Evolutionary conservation across 176 grass and related monocot species (phyloP).

Genomic region (sorghum (Sorghum bicolor)): DNA sequence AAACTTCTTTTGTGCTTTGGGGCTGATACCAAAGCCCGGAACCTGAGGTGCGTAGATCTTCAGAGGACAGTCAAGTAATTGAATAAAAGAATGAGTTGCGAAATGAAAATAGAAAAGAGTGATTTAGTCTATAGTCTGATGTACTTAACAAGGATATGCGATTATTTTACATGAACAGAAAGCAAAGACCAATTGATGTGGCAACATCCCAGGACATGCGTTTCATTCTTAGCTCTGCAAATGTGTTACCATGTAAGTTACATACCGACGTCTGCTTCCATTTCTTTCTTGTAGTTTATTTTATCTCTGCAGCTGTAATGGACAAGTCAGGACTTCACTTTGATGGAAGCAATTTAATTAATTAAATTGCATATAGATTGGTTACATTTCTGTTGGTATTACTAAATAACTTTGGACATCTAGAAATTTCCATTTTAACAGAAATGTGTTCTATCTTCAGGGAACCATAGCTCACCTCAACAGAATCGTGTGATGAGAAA

Average conservation of each 20-base stretch:
- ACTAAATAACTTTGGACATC: background rate
- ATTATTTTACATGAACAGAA: slow-evolving; percentile 41
- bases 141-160: background rate
- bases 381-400: slow-evolving; percentile 8
- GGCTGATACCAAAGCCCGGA: slow-evolving; percentile 47
- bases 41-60: slow-evolving; percentile 48
- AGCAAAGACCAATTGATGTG: slow-evolving; percentile 58
- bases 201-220: slow-evolving; percentile 57
- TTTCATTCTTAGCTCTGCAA: slow-evolving; percentile 53
- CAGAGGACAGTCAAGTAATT: background rate
- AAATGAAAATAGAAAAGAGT: background rate
- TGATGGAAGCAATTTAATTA: background rate
- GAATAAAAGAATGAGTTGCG: background rate
- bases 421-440: background rate
- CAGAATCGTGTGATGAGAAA: slow-evolving; percentile 22
- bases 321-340: background rate
- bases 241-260: slow-evolving; percentile 39
- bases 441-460: slow-evolving; percentile 24
- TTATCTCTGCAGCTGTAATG: background rate
- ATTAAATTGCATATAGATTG: slow-evolving; percentile 14
- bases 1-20: slow-evolving; percentile 52
- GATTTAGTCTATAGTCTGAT: background rate
- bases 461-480: slow-evolving; percentile 25
- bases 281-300: slow-evolving; percentile 1
- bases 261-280: background rate